Evolutionary conservation across 306 rosid species (phyloP).

Genomic region (Oemleria cerasiformis): DNA sequence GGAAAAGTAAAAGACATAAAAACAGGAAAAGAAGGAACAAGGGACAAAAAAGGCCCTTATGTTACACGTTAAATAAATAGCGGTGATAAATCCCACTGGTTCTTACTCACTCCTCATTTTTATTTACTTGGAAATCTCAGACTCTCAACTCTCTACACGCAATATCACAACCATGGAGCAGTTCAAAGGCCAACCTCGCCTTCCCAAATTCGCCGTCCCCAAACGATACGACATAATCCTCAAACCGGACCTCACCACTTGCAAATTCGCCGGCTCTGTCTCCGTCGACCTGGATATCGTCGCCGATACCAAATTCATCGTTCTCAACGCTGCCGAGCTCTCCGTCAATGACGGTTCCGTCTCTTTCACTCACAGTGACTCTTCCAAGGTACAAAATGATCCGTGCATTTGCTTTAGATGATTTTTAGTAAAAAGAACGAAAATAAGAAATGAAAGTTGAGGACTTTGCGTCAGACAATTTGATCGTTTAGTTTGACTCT

Average conservation of each 20-base stretch:
- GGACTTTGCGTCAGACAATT: not conserved
- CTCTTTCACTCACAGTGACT: conserved; percentile 37
- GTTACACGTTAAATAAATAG: not conserved
- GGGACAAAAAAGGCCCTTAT: not conserved
- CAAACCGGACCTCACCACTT: conserved; percentile 67
- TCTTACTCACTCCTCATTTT: not conserved
- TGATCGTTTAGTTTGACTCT: not conserved
- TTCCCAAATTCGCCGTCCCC: conserved; percentile 84
- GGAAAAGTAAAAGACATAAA: too few species aligned
- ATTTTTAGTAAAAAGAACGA: not conserved
- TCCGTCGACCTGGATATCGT: conserved; percentile 59
- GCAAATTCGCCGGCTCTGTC: conserved; percentile 74
- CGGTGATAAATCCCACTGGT: not conserved
- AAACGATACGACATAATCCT: conserved; percentile 65
- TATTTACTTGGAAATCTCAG: not conserved
- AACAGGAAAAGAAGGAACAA: too few species aligned
- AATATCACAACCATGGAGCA: conserved; percentile 50
- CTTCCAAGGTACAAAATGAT: conserved; percentile 45
- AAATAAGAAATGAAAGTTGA: not conserved
- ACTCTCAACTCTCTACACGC: not conserved
- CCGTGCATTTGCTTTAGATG: not conserved
- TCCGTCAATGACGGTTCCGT: conserved; percentile 30
- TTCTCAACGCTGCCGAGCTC: conserved; percentile 82
- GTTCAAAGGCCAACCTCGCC: conserved; percentile 84
- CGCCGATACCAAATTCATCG: conserved; percentile 59